phyloP scores from a whole-genome alignment of 192 early-diverging fungal species.

The Backusella circina region DNA sequence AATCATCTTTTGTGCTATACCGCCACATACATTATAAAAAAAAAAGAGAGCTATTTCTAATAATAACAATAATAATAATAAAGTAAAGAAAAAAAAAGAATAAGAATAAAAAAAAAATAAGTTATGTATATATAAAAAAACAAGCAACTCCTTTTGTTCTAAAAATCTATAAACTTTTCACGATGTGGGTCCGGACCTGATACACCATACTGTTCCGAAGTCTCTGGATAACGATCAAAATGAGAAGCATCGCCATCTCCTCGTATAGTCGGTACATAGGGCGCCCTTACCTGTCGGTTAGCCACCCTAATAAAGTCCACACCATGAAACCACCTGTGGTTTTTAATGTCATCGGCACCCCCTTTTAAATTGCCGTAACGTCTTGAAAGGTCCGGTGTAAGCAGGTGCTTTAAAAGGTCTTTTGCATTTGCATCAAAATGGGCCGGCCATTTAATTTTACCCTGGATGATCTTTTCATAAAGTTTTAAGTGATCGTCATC shows the following conservation, averaged over 20 bases:
- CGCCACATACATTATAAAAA: conserved; percentile 17
- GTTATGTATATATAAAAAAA: neutral
- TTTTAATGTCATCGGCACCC: conserved; percentile 89
- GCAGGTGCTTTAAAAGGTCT: conserved; percentile 78
- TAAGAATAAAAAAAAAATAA: neutral
- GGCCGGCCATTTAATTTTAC: conserved; percentile 78
- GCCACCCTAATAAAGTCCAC: conserved; percentile 85
- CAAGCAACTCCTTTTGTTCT: neutral
- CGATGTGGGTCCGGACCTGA: conserved; percentile 17
- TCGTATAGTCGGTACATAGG: conserved; percentile 78
- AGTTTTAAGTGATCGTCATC: conserved; percentile 89
- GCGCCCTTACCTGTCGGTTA: conserved; percentile 70
- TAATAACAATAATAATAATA: neutral
- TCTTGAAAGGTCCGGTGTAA: conserved; percentile 78
- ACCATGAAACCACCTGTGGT: conserved; percentile 92
- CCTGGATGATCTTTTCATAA: conserved; percentile 87
- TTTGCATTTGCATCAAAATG: conserved; percentile 79
- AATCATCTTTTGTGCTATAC: conserved; percentile 22
- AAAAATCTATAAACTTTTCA: conserved; percentile 17
- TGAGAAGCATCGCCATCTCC: conserved; percentile 88
- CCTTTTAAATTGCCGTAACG: conserved; percentile 86
- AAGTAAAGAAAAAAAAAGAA: neutral
- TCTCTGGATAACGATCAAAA: conserved; percentile 94
- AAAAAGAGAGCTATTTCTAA: neutral
- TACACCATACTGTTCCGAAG: conserved; percentile 82